Conservation (phyloP, 805 yeast genomes). For the Naumovozyma castellii region DNA sequence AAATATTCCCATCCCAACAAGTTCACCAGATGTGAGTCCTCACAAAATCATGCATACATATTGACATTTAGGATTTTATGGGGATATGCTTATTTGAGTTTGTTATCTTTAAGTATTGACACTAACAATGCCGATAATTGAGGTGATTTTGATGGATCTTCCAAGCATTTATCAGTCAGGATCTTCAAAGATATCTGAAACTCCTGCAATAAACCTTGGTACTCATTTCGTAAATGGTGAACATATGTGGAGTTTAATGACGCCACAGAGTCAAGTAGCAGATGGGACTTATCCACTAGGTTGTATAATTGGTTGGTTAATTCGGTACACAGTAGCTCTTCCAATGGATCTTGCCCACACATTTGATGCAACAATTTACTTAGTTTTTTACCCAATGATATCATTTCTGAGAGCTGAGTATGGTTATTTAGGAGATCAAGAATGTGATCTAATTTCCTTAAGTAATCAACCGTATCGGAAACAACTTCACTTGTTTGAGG, state of each 20-base stretch:
- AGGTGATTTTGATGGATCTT: conserved; percentile 8
- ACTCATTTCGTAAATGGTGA: conserved; percentile 23
- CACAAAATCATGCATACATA: too few relatives aligned
- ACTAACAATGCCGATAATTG: conserved; percentile 9
- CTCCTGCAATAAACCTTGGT: conserved; percentile 23
- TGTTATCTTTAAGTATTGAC: background rate
- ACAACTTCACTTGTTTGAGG: conserved; percentile 18
- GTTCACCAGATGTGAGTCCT: too few relatives aligned
- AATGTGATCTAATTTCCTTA: conserved; percentile 20
- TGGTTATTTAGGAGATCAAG: conserved; percentile 13
- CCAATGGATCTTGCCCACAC: conserved; percentile 19
- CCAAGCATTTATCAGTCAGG: conserved; percentile 20
- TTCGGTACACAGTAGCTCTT: conserved; percentile 13
- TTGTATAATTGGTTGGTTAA: conserved; percentile 10
- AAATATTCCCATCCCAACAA: too few relatives aligned
- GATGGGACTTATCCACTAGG: conserved; percentile 7
- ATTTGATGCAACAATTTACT: conserved; percentile 20
- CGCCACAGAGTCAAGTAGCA: conserved; percentile 8
- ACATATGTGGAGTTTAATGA: conserved; percentile 21
- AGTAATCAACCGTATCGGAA: conserved; percentile 20
- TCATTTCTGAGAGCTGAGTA: conserved; percentile 9
- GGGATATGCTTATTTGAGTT: too few relatives aligned
- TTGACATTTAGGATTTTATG: too few relatives aligned
- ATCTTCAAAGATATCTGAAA: conserved; percentile 24
- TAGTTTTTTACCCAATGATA: conserved; percentile 14